Evolutionary conservation across 768 basidiomycete genomes (phyloP).

Genomic region (Baorangia bicolor): DNA sequence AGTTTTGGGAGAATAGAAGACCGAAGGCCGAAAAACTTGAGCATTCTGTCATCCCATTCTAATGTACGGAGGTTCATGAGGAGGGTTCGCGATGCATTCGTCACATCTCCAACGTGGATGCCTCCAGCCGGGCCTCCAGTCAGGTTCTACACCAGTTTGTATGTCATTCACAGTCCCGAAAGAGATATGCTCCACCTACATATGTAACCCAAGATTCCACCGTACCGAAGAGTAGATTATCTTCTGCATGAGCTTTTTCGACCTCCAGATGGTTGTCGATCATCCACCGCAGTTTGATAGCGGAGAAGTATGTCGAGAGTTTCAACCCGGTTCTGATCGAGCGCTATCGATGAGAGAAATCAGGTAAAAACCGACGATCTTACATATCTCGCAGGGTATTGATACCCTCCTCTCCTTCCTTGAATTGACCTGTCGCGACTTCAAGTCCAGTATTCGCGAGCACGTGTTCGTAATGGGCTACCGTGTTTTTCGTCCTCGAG

Average conservation of each 20-base stretch:
- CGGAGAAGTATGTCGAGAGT: constrained; percentile 98
- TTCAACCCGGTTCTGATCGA: constrained; percentile 77
- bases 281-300: constrained; percentile 96
- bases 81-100: constrained; percentile 96
- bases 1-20: constrained; percentile 78
- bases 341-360: neutral
- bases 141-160: constrained; percentile 55
- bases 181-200: constrained; percentile 42
- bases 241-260: constrained; percentile 70
- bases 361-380: constrained; percentile 25
- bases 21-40: constrained; percentile 85
- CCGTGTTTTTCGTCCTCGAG: constrained; percentile 82
- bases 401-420: constrained; percentile 68
- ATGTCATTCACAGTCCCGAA: neutral
- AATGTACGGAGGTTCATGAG: constrained; percentile 82
- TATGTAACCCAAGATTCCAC: constrained; percentile 97
- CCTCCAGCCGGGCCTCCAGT: constrained; percentile 71
- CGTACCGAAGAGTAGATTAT: constrained; percentile 88
- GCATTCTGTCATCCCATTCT: constrained; percentile 77
- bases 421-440: constrained; percentile 59
- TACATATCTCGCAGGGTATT: constrained; percentile 67
- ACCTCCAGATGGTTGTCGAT: constrained; percentile 82
- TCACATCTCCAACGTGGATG: constrained; percentile 87
- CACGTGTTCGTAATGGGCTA: constrained; percentile 75
- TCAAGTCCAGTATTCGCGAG: constrained; percentile 75